Conservation (phyloP, 1,284 basidiomycete genomes). For the Pseudozyma hubeiensis region DNA sequence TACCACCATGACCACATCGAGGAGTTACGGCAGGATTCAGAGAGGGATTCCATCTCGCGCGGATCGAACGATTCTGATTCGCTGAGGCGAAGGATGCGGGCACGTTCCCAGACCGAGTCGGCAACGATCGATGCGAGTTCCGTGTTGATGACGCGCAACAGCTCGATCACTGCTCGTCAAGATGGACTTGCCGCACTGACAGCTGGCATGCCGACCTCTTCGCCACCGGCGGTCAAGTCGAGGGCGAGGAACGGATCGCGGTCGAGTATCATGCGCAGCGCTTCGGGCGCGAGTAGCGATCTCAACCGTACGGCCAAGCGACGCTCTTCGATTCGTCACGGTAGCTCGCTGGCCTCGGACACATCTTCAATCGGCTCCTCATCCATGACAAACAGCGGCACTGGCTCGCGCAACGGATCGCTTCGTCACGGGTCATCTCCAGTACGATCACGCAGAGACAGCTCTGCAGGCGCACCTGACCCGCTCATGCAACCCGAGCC, state of each 20-base stretch:
- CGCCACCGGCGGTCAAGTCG: constrained; percentile 15
- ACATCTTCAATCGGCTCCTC: constrained; percentile 6
- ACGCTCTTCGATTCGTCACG: constrained; percentile 6
- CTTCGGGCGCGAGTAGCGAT: constrained; percentile 15
- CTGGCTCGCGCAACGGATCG: constrained; percentile 3
- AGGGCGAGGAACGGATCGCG: constrained; percentile 17
- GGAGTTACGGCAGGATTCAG: constrained; percentile 15
- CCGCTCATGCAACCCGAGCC: constrained; percentile 48
- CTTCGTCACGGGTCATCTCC: neutral
- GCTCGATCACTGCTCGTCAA: neutral
- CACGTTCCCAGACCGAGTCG: constrained; percentile 9
- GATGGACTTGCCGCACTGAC: constrained; percentile 1
- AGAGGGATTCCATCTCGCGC: constrained; percentile 23
- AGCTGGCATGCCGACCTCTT: constrained; percentile 1
- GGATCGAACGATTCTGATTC: constrained; percentile 23
- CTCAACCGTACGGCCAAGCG: constrained; percentile 9
- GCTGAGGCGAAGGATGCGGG: constrained; percentile 14
- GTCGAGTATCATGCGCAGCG: constrained; percentile 34
- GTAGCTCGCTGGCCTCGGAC: constrained; percentile 3
- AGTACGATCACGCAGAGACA: neutral
- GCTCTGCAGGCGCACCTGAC: constrained; percentile 12
- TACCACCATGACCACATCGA: constrained; percentile 11
- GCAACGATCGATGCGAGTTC: neutral
- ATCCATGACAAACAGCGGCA: neutral
- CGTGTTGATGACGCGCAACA: neutral